Evolutionary conservation across 495 filamentous ascomycete genomes (phyloP), one percentile per base, ranked within the genome.

Genomic region (Xylaria telfairii): DNA sequence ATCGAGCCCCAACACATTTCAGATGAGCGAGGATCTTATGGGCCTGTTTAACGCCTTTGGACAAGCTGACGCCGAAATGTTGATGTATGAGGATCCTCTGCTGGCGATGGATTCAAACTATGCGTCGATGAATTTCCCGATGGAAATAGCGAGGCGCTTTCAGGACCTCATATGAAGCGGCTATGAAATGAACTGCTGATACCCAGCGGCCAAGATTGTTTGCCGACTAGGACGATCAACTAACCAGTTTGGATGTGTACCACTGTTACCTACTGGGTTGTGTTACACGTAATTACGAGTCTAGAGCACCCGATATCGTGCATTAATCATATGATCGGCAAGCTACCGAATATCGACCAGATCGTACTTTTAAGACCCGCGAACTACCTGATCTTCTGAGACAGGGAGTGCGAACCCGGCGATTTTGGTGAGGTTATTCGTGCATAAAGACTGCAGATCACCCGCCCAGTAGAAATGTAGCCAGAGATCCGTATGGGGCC

Each of bases 11-110:
- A 37, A 70, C 28, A 65, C 34, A 28, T 65, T 65, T n/a, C 68
- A 70, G 46, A 70, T 70, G 47, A 53, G 68, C 30, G 62, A 70
- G 34, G 68, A 70, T 51, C 68, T 70, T 2, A 65, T 70, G 46
- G 62, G 46, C 4, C n/a, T 70, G 13, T 70, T 70, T 47, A 64
- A 70, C 41, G 68, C 41, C 19, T 46, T 70, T 42, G 68, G 68
- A 21, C 68, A 70, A 42, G 59, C 46, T n/a, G 59, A 70, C 9
- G 12, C 59, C 7, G 46, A 53, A 54, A 51, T 57, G 41, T 30
- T 30, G 19, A 64, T 53, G 51, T 44, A 54, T 15, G 62, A 51
- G 15, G 42, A 65, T 10, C 42, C 62, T 51, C 37, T 51, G 42
- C n/a, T n/a, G 0, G 26, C 34, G 30, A 6, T 49, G 8, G 37